Base-by-base conservation (phyloP, 1,284 basidiomycete species). In the Hypsizygus ulmarius region DNA sequence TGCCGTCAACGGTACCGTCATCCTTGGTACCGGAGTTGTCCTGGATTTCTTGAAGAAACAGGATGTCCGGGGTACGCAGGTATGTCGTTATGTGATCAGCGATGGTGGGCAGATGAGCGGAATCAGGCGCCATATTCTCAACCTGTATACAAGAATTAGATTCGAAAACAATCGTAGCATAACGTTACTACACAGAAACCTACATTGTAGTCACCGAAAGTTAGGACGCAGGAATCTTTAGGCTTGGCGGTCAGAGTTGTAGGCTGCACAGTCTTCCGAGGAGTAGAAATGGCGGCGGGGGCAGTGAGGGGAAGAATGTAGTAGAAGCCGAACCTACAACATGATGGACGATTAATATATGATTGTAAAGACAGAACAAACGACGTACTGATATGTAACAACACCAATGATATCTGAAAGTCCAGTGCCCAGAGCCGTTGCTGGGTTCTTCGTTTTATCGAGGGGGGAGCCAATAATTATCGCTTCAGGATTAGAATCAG, bases 21-120 rank as follows among this genome's bases (percentile, higher is more conserved):
- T 84, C 62, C 0, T 65, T 77, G 3, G 73, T 57, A 2, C 82
- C 82, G 3, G 73, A 76, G 61, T 84, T 77, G 59, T 84, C 82
- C 57, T 84, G 80, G 15, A 85, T 79, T 58, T 86, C 83, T 63
- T 86, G 82, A 11, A 86, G 53, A 60, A 83, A 82, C 51, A 85
- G 61, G 49, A 85, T 71, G 55, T 84, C 81, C 0, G 83, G 82
- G 0, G 71, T 68, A 16, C 69, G 67, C n/a, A 86, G 69, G 52
- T 71, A 67, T 21, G 70, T 65, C 14, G 67, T 74, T 41, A 85
- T 81, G 54, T 84, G 82, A n/a, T 65, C 55, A 1, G 81, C 82
- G 33, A 84, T 68, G 14, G 59, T 59, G 3, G 71, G 66, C 4
- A 84, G 63, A 55, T 79, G 77, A 6, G 63, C 56, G 2, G 75